Base-by-base conservation (phyloP, 1,284 basidiomycete species). In the Sanghuangporus weigelae region DNA sequence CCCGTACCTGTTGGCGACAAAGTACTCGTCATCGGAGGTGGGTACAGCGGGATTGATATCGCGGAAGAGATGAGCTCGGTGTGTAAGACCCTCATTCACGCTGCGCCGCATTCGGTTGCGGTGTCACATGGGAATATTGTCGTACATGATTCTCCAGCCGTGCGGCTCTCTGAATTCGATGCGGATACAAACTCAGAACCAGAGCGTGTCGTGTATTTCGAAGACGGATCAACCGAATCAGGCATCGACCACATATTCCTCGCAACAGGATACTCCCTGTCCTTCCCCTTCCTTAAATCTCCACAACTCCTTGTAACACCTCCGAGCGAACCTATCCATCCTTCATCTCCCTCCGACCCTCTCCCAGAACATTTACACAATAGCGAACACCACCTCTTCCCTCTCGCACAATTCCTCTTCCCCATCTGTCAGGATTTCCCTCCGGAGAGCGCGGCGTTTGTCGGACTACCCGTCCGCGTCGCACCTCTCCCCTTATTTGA, bases 31-130 rank as follows among this genome's bases (percentile, higher is more conserved):
- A 80, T 92, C 11, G 90, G 90, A 7, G 81, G 76, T 40, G 90
- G 90, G 0, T 86, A 87, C 0, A 90, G 87, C 56, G 89, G 87
- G 1, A 74, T 69, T 19, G 90, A 93, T 67, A 83, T 92, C 68
- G 74, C 78, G 54, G 70, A 77, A 1, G 90, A 91, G 65, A 77
- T 90, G 73, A 71, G 75, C 57, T 69, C 71, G 3, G 70, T 75
- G 2, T 78, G 78, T 7, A 73, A 69, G 12, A 77, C 71, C 16
- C 77, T 91, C 62, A 76, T 90, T 49, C 84, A 85, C 67, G 87
- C 89, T 35, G 71, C 80, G n/a, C 60, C 70, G 38, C 71, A 63
- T 48, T 58, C 70, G 39, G 71, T 62, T 49, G 36, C 71, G 14
- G 63, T 75, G 39, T 74, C 79, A 50, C 69, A 70, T 2, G 76